Evolutionary conservation across 768 basidiomycete genomes (phyloP), one percentile per base, ranked within the genome.

Genomic region (Leucocoprinus sp.): DNA sequence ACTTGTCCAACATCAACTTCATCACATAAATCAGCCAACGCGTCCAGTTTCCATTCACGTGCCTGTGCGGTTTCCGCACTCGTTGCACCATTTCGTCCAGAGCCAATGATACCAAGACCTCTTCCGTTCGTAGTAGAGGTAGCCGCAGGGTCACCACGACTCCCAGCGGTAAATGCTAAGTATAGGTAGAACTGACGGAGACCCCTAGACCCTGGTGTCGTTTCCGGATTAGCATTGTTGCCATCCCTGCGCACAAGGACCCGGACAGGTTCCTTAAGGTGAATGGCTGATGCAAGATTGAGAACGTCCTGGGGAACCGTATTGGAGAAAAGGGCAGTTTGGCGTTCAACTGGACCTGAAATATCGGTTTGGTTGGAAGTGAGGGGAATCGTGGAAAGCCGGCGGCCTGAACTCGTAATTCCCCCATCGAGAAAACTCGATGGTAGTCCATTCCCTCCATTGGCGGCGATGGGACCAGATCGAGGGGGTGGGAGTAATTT

Each of bases 301-400:
- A 99, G 77, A 8, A 99, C 96, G 58, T 99, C 96, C 60, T 95
- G 92, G 12, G 92, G 95, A 14, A 96, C 93, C 2, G 96, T 99
- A 61, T 98, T 98, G 28, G 92, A 95, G 65, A 97, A 97, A n/a
- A 91, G 70, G 5, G 88, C 90, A 3, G 90, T 91, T 63, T 93
- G 92, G 19, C 93, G 82, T 54, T 93, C 91, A 37, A 84, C 73
- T 1, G 58, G 17, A 19, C 52, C 34, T 19, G 54, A 51, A 17
- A 55, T 29, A 19, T 68, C 64, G 53, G 55, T 66, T 17, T 67
- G 69, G 11, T 65, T 70, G 26, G 72, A 68, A 8, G 78, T 70
- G 23, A 78, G 64, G 11, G 71, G 64, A 21, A 80, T 65, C 15
- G 71, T 54, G 35, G 85, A 88, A 54, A 80, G 78, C 54, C 84